These are phyloP conservation scores for Peniophora sp. DNA, from an alignment of 1,284 basidiomycete genomes.

Conservation along the genomic window DNA sequence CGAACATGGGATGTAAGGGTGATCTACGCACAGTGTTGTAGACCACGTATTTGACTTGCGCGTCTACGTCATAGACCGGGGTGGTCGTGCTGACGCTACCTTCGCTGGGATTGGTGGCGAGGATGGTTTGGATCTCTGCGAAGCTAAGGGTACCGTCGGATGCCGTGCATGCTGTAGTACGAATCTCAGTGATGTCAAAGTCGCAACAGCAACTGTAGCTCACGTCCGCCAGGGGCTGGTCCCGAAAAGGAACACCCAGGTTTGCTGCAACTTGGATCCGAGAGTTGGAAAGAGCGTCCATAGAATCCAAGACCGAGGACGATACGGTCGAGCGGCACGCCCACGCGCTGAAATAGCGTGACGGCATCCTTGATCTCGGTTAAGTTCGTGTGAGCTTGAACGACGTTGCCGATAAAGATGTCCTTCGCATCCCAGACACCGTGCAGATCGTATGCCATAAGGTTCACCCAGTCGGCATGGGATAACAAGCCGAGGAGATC, in stretches of 20 bases:
- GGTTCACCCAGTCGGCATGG: conserved; percentile 16
- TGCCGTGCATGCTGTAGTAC: conserved; percentile 7
- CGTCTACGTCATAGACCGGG: conserved; percentile 5
- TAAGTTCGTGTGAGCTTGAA: conserved; percentile 14
- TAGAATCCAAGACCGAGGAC: conserved; percentile 11
- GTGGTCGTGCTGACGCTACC: neutral
- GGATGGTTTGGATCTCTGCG: conserved; percentile 7
- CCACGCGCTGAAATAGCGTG: conserved; percentile 8
- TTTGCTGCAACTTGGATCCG: conserved; percentile 1
- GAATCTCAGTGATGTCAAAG: neutral
- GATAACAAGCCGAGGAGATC: conserved; percentile 17
- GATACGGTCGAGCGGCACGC: conserved; percentile 5
- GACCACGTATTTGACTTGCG: conserved; percentile 8
- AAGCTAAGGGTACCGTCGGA: conserved; percentile 8
- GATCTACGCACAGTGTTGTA: conserved; percentile 2
- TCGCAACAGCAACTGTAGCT: too few relatives aligned
- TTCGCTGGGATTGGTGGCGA: neutral
- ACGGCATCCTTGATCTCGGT: conserved; percentile 12
- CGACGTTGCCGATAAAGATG: conserved; percentile 2
- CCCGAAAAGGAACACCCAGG: conserved; percentile 9
- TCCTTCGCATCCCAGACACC: conserved; percentile 14
- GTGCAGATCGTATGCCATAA: conserved; percentile 17
- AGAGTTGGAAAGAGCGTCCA: conserved; percentile 10
- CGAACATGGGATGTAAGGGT: too few relatives aligned
- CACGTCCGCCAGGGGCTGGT: neutral